Evolutionary conservation across 2,329 filamentous ascomycete genomes (phyloP).

Genomic region (Teratosphaeriaceae sp.): DNA sequence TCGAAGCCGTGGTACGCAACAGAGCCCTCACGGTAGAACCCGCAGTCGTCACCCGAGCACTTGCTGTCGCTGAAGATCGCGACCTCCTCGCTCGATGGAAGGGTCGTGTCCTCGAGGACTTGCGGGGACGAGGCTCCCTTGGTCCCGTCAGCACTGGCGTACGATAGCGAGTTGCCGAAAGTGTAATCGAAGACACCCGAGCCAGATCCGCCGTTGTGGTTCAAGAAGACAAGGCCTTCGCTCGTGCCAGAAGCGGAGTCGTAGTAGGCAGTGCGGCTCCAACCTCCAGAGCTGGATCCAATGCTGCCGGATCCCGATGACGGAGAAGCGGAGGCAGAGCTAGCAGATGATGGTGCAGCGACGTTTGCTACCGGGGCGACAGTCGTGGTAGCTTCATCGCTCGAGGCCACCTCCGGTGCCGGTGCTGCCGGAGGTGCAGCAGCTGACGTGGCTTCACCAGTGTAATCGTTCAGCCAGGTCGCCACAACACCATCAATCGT

Average conservation of each 20-base stretch:
- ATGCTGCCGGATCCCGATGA: constrained; percentile 13
- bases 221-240: constrained; percentile 53
- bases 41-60: constrained; percentile 42
- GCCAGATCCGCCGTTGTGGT: constrained; percentile 49
- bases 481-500: constrained; percentile 53
- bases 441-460: constrained; percentile 27
- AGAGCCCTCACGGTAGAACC: constrained; percentile 29
- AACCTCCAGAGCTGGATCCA: constrained; percentile 18
- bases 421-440: constrained; percentile 9
- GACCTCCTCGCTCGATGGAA: constrained; percentile 46
- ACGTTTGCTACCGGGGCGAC: constrained; percentile 8
- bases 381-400: constrained; percentile 12
- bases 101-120: constrained; percentile 43
- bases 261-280: constrained; percentile 32
- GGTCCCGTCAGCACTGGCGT: constrained; percentile 43
- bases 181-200: constrained; percentile 50
- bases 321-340: constrained; percentile 15
- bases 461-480: constrained; percentile 54
- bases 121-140: constrained; percentile 42
- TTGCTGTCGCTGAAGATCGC: constrained; percentile 45
- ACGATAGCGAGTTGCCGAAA: constrained; percentile 54
- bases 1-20: constrained; percentile 58
- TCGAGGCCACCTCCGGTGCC: constrained; percentile 14
- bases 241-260: constrained; percentile 32
- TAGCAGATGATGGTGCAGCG: constrained; percentile 10